These are phyloP conservation scores for Jamesozyma lodderae DNA, from an alignment of 805 yeast genomes.

Conservation along the genomic window DNA sequence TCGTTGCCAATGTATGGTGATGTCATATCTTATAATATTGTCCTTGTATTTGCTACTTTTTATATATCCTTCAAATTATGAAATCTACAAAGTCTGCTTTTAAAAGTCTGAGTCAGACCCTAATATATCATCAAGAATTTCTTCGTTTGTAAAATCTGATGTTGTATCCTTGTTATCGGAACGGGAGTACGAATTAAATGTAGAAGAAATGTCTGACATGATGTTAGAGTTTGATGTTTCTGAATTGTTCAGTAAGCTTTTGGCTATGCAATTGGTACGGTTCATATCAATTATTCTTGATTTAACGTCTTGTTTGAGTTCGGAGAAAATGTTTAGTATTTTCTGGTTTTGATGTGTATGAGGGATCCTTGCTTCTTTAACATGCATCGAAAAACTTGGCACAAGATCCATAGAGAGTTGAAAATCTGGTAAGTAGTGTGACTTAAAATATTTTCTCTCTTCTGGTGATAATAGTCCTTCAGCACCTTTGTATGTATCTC, in stretches of 20 bases:
- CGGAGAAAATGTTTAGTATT: slow-evolving; percentile 12
- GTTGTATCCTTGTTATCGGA: not conserved
- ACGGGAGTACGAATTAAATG: no score
- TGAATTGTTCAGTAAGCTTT: slow-evolving; percentile 11
- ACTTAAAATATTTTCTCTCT: slow-evolving; percentile 18
- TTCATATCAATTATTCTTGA: slow-evolving; percentile 23
- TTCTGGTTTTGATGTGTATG: slow-evolving; percentile 14
- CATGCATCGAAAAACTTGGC: slow-evolving; percentile 12
- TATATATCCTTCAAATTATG: no score
- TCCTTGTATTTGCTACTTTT: no score
- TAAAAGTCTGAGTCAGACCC: slow-evolving; percentile 24
- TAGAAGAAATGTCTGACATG: no score
- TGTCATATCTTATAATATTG: no score
- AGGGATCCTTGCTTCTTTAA: slow-evolving; percentile 9
- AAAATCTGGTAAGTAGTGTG: slow-evolving; percentile 15
- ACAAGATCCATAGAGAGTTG: slow-evolving; percentile 19
- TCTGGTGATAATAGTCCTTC: slow-evolving; percentile 12
- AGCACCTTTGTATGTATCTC: slow-evolving; percentile 1
- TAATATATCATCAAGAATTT: slow-evolving; percentile 12
- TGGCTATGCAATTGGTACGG: slow-evolving; percentile 20
- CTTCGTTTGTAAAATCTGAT: slow-evolving; percentile 7
- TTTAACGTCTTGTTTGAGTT: slow-evolving; percentile 9
- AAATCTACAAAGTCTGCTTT: no score
- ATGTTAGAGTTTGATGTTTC: no score
- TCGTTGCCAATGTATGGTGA: no score